Percentiles rank a stretch among this genome's conserved stretches.
phyloP scores from a whole-genome alignment of 495 filamentous ascomycete species.

The Aspergillus panamensis region DNA sequence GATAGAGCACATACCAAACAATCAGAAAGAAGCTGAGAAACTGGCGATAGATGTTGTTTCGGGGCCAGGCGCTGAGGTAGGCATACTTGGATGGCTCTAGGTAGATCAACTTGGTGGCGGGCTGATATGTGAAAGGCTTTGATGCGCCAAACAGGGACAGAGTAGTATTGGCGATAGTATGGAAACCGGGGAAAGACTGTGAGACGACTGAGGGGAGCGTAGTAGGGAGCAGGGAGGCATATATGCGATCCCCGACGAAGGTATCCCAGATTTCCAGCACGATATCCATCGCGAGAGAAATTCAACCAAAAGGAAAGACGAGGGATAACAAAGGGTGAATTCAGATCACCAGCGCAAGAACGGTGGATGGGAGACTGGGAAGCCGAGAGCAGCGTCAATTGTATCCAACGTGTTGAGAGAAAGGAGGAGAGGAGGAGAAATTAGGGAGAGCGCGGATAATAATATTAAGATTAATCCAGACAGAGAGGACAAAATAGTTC shows the following conservation, averaged over 20 bases:
- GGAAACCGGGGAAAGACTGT: slow-evolving; percentile 36
- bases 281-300: slow-evolving; percentile 71
- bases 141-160: slow-evolving; percentile 42
- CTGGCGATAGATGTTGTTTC: slow-evolving; percentile 81
- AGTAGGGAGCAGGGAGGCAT: slow-evolving; percentile 67
- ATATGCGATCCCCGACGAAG: slow-evolving; percentile 77
- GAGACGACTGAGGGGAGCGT: slow-evolving; percentile 46
- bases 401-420: neutral
- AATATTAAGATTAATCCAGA: neutral
- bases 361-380: too few relatives aligned
- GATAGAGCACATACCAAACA: slow-evolving; percentile 62
- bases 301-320: neutral
- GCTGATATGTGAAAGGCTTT: slow-evolving; percentile 59
- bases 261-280: slow-evolving; percentile 82
- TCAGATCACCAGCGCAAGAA: neutral
- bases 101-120: slow-evolving; percentile 67
- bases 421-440: neutral
- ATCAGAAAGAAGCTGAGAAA: slow-evolving; percentile 72
- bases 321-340: neutral
- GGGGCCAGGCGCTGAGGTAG: slow-evolving; percentile 72
- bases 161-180: slow-evolving; percentile 39
- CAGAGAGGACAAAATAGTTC: neutral
- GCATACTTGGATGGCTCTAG: slow-evolving; percentile 73
- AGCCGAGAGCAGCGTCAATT: too few relatives aligned
- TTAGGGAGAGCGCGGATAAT: neutral